Evolutionary conservation across 106 monocot species (phyloP).

Genomic region (Vanilla planifolia): DNA sequence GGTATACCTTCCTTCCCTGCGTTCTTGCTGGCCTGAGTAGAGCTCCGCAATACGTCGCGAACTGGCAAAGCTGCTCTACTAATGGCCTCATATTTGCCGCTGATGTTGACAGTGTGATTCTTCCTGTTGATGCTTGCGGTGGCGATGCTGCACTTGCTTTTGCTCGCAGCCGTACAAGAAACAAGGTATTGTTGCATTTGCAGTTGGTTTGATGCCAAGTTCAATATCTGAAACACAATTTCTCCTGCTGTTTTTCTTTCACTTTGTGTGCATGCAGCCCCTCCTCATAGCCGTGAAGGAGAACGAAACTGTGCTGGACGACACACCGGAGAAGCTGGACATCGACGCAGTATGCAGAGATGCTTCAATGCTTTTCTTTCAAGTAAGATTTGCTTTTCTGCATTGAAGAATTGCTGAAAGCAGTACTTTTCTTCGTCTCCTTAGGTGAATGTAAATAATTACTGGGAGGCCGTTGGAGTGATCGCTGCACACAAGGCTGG

Average conservation of each 20-base stretch:
- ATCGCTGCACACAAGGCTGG: constrained; percentile 95
- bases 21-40: constrained; percentile 84
- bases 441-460: constrained; percentile 68
- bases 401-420: neutral
- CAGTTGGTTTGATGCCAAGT: neutral
- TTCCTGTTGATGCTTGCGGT: constrained; percentile 80
- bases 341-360: constrained; percentile 55
- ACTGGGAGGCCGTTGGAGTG: constrained; percentile 94
- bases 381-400: neutral
- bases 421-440: neutral
- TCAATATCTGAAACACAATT: neutral
- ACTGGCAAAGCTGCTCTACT: constrained; percentile 11
- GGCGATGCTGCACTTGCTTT: constrained; percentile 88
- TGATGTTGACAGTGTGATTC: constrained; percentile 87
- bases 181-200: constrained; percentile 42
- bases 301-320: constrained; percentile 80
- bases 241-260: neutral
- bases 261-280: constrained; percentile 37
- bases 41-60: constrained; percentile 68
- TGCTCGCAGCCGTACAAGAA: constrained; percentile 35
- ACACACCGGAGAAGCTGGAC: constrained; percentile 81
- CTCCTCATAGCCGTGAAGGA: constrained; percentile 75
- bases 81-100: constrained; percentile 40
- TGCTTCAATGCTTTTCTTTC: neutral
- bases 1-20: constrained; percentile 91